These are phyloP conservation scores for Fraxinus sp. DNA, from an alignment of 305 asterid species.

Conservation along the genomic window DNA sequence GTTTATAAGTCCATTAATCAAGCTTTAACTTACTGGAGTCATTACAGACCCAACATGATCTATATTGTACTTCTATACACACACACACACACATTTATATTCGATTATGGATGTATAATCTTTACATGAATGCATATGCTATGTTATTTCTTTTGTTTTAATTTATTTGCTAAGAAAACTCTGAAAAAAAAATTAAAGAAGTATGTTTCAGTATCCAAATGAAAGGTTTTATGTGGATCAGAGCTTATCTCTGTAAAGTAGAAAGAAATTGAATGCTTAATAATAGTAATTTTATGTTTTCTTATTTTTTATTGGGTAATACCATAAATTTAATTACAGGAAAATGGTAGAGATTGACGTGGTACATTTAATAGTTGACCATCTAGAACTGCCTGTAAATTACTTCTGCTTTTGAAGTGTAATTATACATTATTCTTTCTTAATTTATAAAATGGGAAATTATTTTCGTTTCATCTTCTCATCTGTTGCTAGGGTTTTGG, in stretches of 20 bases:
- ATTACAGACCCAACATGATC: neutral
- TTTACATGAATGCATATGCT: neutral
- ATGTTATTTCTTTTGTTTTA: neutral
- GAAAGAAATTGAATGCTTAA: neutral
- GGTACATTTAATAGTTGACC: neutral
- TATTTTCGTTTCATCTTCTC: neutral
- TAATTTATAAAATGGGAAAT: neutral
- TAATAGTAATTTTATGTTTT: neutral
- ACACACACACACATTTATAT: neutral
- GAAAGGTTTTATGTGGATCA: neutral
- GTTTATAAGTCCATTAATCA: neutral
- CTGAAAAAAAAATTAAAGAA: neutral
- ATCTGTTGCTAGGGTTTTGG: conserved; percentile 5
- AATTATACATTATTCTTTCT: neutral
- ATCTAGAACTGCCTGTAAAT: neutral
- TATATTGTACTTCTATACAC: neutral
- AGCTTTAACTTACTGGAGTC: neutral
- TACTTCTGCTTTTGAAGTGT: neutral
- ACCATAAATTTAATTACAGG: neutral
- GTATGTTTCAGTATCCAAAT: neutral
- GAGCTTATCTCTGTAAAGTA: neutral
- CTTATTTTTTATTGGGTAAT: neutral
- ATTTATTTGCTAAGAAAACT: neutral
- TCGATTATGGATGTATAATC: neutral
- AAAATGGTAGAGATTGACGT: neutral